Evolutionary conservation across 164 flowering plant genomes (phyloP).

Genomic region (Nymphaea thermarum): DNA sequence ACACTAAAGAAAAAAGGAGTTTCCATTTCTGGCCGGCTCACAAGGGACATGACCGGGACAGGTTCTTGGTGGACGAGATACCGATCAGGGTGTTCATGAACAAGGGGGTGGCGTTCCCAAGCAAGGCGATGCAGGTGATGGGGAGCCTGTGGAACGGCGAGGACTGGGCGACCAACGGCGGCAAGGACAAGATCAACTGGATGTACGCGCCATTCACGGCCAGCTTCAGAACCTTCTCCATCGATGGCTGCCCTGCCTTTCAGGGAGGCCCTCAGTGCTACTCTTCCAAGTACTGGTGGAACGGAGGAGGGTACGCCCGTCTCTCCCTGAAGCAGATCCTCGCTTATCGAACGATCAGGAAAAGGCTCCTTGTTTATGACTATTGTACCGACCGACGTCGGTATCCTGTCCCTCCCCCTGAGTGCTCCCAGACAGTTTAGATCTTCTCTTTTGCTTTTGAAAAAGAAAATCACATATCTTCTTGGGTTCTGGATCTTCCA

Average conservation of each 20-base stretch:
- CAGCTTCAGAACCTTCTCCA: constrained; percentile 25
- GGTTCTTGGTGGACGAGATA: constrained; percentile 48
- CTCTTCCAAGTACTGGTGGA: constrained; percentile 39
- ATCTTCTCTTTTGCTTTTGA: too few species aligned
- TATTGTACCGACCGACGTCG: constrained; percentile 40
- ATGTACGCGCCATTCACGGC: constrained; percentile 43
- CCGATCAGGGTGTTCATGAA: constrained; percentile 55
- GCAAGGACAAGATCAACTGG: constrained; percentile 42
- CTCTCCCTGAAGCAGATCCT: constrained; percentile 13
- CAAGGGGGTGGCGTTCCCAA: constrained; percentile 41
- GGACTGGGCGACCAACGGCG: constrained; percentile 68
- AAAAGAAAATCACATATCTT: too few species aligned
- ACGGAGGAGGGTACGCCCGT: constrained; percentile 16
- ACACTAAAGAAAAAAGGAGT: too few species aligned
- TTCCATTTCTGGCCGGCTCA: too few species aligned
- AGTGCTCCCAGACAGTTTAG: constrained; percentile 16
- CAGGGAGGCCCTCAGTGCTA: constrained; percentile 7
- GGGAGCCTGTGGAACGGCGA: constrained; percentile 65
- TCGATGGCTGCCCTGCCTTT: constrained; percentile 30
- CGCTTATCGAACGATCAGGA: constrained; percentile 13
- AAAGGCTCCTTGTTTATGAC: constrained; percentile 36
- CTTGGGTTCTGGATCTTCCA: too few species aligned
- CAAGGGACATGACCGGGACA: constrained; percentile 6
- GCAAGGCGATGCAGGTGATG: constrained; percentile 33
- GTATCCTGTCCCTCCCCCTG: constrained; percentile 27